Conservation (phyloP, 2,329 filamentous ascomycete species). For the Diaporthe citrichinensis region DNA sequence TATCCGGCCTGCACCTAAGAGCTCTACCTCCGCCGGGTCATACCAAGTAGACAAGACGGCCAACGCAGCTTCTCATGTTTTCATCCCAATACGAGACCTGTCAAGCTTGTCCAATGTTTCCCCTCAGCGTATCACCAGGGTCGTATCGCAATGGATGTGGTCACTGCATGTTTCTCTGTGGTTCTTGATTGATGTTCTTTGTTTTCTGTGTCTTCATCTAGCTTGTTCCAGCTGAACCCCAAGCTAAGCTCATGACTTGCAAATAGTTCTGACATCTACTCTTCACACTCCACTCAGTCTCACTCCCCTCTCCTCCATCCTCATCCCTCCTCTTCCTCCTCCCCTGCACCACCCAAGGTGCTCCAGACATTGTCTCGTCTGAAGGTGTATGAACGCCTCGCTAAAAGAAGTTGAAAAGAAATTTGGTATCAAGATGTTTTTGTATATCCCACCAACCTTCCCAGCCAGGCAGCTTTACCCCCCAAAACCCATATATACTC, state of each 20-base stretch:
- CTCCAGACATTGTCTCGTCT: slow-evolving; percentile 29
- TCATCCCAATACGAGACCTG: not conserved
- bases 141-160: not conserved
- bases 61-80: not conserved
- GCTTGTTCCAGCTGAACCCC: slow-evolving; percentile 9
- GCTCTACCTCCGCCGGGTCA: not conserved
- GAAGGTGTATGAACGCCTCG: slow-evolving; percentile 38
- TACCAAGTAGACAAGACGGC: not conserved
- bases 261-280: slow-evolving; percentile 7
- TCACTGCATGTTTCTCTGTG: not conserved
- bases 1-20: not conserved
- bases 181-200: slow-evolving; percentile 5
- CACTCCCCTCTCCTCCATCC: not conserved
- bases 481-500: slow-evolving; percentile 5
- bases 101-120: not conserved
- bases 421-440: slow-evolving; percentile 39
- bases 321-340: not conserved
- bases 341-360: not conserved
- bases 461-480: not conserved
- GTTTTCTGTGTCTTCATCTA: slow-evolving; percentile 14
- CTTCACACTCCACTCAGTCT: not conserved
- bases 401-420: slow-evolving; percentile 37
- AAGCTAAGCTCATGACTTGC: not conserved
- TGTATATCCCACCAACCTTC: slow-evolving; percentile 26
- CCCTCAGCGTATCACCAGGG: not conserved